Evolutionary conservation across 2,329 filamentous ascomycete species (phyloP).

Genomic region (Neopestalotiopsis rosae): DNA sequence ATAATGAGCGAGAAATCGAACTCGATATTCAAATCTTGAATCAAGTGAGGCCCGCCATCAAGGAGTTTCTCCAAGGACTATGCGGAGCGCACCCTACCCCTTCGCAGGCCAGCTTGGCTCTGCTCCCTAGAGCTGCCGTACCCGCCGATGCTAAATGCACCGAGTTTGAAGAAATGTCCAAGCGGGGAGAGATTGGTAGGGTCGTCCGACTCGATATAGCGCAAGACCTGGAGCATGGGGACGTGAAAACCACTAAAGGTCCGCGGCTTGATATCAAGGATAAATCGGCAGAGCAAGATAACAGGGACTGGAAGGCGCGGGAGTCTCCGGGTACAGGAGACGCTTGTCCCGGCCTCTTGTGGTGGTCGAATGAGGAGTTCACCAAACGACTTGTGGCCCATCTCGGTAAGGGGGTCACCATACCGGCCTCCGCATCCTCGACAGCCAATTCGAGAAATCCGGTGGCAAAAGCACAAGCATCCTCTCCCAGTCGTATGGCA

Average conservation of each 20-base stretch:
- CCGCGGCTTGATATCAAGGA: slow-evolving; percentile 18
- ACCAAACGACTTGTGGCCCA: slow-evolving; percentile 50
- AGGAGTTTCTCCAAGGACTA: slow-evolving; percentile 46
- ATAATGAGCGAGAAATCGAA: slow-evolving; percentile 39
- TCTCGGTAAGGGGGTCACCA: slow-evolving; percentile 32
- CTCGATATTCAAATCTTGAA: slow-evolving; percentile 46
- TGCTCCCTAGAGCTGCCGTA: slow-evolving; percentile 51
- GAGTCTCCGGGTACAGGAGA: slow-evolving; percentile 26
- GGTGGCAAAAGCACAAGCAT: no score
- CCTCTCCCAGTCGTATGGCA: no score
- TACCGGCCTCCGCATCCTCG: slow-evolving; percentile 11
- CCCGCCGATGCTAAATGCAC: slow-evolving; percentile 32
- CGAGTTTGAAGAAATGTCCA: slow-evolving; percentile 34
- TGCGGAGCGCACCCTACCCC: slow-evolving; percentile 38
- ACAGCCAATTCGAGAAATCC: slow-evolving; percentile 21
- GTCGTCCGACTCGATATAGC: slow-evolving; percentile 27
- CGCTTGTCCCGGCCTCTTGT: slow-evolving; percentile 34
- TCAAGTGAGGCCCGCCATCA: slow-evolving; percentile 46
- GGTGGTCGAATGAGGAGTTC: slow-evolving; percentile 54
- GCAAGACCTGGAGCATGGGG: neutral
- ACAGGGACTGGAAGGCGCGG: slow-evolving; percentile 48
- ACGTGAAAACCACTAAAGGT: slow-evolving; percentile 10
- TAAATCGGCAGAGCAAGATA: slow-evolving; percentile 33
- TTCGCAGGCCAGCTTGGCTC: slow-evolving; percentile 45
- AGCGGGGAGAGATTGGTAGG: slow-evolving; percentile 32